Evolutionary conservation across 345 rosid species (phyloP), one percentile per base, ranked within the genome.

Genomic region (Hypericum perforatum): DNA sequence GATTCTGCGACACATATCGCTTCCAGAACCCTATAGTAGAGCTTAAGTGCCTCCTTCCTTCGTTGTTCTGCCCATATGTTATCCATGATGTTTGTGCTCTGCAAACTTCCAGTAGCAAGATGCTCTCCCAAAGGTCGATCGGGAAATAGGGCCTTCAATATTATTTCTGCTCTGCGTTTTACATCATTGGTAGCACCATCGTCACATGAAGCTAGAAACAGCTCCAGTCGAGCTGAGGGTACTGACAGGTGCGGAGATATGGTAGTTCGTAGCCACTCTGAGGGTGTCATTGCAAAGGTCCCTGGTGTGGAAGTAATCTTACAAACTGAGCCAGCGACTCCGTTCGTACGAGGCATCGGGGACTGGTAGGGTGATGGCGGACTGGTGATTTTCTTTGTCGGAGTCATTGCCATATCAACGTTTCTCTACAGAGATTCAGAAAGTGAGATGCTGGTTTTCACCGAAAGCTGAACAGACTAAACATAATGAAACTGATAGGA

Each of bases 1-100:
- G 86, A 82, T 64, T 92, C 98, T 15, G 98, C 97, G 45, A 70
- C 76, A 66, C 98, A 92, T 89, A 92, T 84, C 49, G 98, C 94
- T 70, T 88, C 97, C 63, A 92, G 71, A 58, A 92, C 95, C 74
- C 94, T 78, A 69, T 80, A 92, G 73, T 92, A 92, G 45, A 92
- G 53, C 81, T 92, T 88, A 43, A 78, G 66, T 49, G 97, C 89
- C 70, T 92, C 98, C 62, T 64, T 54, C 70, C 95, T 76, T 50
- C 98, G 72, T 63, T 92, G 95, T 52, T 92, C 89, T 52, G 95
- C 94, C 98, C 98, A 92, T 69, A 83, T 75, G 68, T 84, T 77
- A 68, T 92, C 98, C 95, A 85, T 85, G 68, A 83, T 72, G 63
- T 76, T 89, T 55, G 80, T 76, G 67, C 77, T 74, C 63, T 84